Base-by-base conservation (phyloP, 2,329 filamentous ascomycete species). In the Cordyceps javanica region DNA sequence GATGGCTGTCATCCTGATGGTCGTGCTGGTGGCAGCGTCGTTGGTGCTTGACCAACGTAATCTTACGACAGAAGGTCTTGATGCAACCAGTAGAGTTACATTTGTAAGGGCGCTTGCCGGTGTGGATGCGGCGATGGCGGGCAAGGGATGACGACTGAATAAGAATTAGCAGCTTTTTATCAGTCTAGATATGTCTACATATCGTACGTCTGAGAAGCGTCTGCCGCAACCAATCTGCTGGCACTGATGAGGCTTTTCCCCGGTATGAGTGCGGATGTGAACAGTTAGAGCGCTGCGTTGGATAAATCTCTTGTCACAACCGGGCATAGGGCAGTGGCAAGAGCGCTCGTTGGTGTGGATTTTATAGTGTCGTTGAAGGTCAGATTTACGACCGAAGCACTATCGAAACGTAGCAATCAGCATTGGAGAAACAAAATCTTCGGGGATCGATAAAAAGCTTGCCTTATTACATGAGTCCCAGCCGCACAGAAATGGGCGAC, bases 371-470 rank as follows among this genome's bases (percentile, higher is more conserved):
- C 86, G 79, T 66, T 87, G 84, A 60, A 89, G 73, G 65, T 88
- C 86, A 19, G 86, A 88, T 70, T 88, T 88, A 65, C 86, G 79
- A 71, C 88, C 88, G 75, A 89, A 89, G 72, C 82, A 85, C 86
- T 88, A 63, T 28, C 66, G n/a, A 13, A 14, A 30, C 42, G 26
- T 36, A 19, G n/a, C 45, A 21, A 14, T 21, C 36, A 21, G 59
- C 30, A 21, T 39, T 39, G 56, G 25, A 60, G 49, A n/a, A 16
- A 52, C 16, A 19, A n/a, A n/a, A n/a, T n/a, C n/a, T 9, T 19
- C 26, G 23, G 30, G 19, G n/a, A 36, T 34, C 32, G 23, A 7
- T n/a, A 16, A n/a, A n/a, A 9, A 41, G 69, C 76, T 59, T 70
- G 86, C 83, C 77, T 86, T 86, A 65, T 75, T 80, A 70, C 83